These are phyloP conservation scores for Gastrolobium villosum DNA, from an alignment of 306 rosid species.

Conservation along the genomic window DNA sequence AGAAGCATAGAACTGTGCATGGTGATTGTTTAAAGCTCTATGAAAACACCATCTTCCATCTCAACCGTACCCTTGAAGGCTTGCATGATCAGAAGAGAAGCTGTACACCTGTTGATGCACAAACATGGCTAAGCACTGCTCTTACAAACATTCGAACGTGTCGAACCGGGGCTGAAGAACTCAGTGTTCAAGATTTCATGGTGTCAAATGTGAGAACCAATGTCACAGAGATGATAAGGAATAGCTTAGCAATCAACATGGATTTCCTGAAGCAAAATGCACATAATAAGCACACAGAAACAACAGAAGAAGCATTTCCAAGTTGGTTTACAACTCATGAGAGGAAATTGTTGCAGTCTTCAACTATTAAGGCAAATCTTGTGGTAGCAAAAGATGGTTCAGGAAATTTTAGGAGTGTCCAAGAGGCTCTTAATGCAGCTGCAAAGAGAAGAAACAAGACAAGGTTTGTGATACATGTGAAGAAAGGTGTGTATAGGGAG, in stretches of 20 bases:
- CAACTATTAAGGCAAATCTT: constrained; percentile 52
- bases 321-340: constrained; percentile 68
- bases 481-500: constrained; percentile 80
- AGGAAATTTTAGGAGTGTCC: constrained; percentile 70
- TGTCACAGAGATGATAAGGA: constrained; percentile 76
- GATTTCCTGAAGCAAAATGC: constrained; percentile 32
- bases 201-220: constrained; percentile 49
- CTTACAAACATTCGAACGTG: constrained; percentile 78
- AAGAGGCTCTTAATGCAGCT: constrained; percentile 74
- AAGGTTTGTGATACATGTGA: constrained; percentile 73
- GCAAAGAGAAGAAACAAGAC: constrained; percentile 59
- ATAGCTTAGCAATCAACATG: constrained; percentile 74
- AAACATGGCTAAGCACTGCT: constrained; percentile 91
- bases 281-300: not conserved
- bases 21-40: constrained; percentile 73
- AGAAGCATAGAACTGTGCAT: constrained; percentile 56
- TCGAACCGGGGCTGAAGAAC: constrained; percentile 61
- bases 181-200: constrained; percentile 57
- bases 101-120: constrained; percentile 69
- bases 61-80: constrained; percentile 66
- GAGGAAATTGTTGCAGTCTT: constrained; percentile 58
- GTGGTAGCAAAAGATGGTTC: constrained; percentile 94
- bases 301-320: constrained; percentile 53
- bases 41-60: constrained; percentile 59
- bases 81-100: not conserved